Evolutionary conservation across 1,139 yeast species (phyloP).

Genomic region (Candida sojae): DNA sequence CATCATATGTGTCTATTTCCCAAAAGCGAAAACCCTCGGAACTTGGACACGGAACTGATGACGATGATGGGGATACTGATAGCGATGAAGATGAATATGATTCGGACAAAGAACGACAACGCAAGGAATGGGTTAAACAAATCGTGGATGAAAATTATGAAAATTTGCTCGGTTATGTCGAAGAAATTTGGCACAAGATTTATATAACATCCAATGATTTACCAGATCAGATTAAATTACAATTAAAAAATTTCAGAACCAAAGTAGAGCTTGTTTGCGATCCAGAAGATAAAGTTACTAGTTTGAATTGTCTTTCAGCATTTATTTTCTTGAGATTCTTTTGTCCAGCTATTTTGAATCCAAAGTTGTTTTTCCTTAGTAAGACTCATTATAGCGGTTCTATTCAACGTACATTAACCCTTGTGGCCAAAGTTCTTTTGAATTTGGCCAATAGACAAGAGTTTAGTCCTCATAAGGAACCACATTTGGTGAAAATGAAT

Average conservation of each 20-base stretch:
- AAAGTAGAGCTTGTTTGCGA: constrained; percentile 64
- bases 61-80: constrained; percentile 22
- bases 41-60: constrained; percentile 18
- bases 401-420: constrained; percentile 74
- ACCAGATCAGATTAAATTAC: constrained; percentile 67
- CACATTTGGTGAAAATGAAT: constrained; percentile 74
- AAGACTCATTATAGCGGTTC: constrained; percentile 69
- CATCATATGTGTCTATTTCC: constrained; percentile 48
- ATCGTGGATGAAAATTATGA: constrained; percentile 53
- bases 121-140: constrained; percentile 25
- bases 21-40: constrained; percentile 31
- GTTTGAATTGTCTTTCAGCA: constrained; percentile 76
- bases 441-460: constrained; percentile 76
- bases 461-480: constrained; percentile 79
- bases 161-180: constrained; percentile 56
- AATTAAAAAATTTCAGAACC: constrained; percentile 57
- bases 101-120: constrained; percentile 34
- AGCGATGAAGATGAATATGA: constrained; percentile 28
- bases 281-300: constrained; percentile 54
- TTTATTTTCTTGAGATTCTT: constrained; percentile 82
- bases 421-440: constrained; percentile 79
- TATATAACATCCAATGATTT: constrained; percentile 70
- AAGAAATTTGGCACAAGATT: constrained; percentile 72
- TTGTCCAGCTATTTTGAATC: constrained; percentile 90
- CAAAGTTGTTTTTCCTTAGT: constrained; percentile 76